These are phyloP conservation scores for Pseudocercospora pini-densiflorae DNA, from an alignment of 2,329 filamentous ascomycete genomes.

Conservation along the genomic window DNA sequence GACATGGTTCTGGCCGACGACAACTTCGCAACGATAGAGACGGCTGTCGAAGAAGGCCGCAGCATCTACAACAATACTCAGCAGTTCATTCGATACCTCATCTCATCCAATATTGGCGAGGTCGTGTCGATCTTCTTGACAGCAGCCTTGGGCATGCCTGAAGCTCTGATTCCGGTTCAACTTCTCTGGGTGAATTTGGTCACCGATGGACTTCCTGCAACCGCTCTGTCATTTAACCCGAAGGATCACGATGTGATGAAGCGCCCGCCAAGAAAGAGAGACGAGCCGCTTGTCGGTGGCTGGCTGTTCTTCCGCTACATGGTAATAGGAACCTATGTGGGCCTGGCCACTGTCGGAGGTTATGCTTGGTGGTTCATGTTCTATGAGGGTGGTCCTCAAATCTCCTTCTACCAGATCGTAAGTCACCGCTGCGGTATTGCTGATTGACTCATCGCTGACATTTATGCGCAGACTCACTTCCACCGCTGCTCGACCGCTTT, in stretches of 20 bases:
- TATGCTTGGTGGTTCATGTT: conserved; percentile 99
- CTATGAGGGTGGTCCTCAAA: conserved; percentile 86
- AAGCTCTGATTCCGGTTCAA: conserved; percentile 95
- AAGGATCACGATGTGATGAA: conserved; percentile 99
- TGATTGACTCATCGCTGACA: conserved; percentile 17
- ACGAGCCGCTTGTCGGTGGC: conserved; percentile 88
- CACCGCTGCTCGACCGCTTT: conserved; percentile 88
- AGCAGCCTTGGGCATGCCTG: conserved; percentile 94
- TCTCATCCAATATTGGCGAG: conserved; percentile 98
- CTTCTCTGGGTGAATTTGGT: conserved; percentile 99
- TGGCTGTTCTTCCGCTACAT: conserved; percentile 99
- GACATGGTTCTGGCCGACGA: conserved; percentile 99
- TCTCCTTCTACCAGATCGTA: conserved; percentile 83
- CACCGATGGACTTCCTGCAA: conserved; percentile 94
- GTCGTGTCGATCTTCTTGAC: conserved; percentile 99
- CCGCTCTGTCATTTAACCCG: conserved; percentile 96
- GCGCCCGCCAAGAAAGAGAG: conserved; percentile 85
- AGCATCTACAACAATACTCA: conserved; percentile 99
- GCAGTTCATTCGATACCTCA: conserved; percentile 98
- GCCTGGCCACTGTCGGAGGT: conserved; percentile 89
- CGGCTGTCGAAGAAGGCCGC: conserved; percentile 93
- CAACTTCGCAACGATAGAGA: conserved; percentile 97
- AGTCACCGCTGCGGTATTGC: conserved; percentile 35
- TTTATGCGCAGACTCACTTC: conserved; percentile 69
- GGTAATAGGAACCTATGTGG: conserved; percentile 94